A percentile compares a stretch with the other conserved stretches of the same genome.
These are phyloP conservation scores for Trichoderma brevicompactum DNA, from an alignment of 2,329 filamentous ascomycete genomes.

Conservation along the genomic window DNA sequence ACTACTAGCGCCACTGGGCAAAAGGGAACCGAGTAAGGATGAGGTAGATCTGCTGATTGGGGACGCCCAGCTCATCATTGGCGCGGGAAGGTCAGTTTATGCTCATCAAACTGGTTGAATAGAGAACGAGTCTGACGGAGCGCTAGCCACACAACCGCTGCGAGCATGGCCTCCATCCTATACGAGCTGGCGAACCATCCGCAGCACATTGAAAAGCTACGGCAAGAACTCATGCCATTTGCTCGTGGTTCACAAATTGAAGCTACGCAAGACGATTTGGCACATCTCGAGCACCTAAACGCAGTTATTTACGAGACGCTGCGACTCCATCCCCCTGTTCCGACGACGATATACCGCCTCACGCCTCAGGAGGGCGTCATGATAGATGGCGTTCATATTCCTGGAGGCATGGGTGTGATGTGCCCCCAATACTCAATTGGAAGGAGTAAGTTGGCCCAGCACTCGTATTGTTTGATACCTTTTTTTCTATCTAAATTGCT, in stretches of 20 bases:
- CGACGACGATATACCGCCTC: constrained; percentile 31
- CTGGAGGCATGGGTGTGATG: constrained; percentile 29
- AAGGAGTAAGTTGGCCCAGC: not conserved
- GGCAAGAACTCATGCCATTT: not conserved
- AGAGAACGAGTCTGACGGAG: not conserved
- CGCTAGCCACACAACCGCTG: constrained; percentile 41
- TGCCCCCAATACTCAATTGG: constrained; percentile 31
- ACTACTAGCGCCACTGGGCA: not conserved
- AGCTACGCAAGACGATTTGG: not conserved
- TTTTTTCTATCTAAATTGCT: too few relatives aligned
- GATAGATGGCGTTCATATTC: constrained; percentile 31
- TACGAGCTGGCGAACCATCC: constrained; percentile 38
- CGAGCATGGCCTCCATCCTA: constrained; percentile 41
- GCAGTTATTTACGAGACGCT: constrained; percentile 35
- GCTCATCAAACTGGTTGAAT: not conserved
- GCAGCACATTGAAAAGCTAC: constrained; percentile 25
- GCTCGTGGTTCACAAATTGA: not conserved
- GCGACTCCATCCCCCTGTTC: constrained; percentile 34
- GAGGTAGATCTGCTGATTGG: not conserved
- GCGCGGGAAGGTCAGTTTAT: constrained; percentile 4
- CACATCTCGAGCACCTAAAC: constrained; percentile 33
- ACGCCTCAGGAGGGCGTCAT: constrained; percentile 30
- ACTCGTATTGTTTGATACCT: too few relatives aligned
- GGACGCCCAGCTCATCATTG: constrained; percentile 6
- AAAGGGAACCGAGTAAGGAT: not conserved